Base-by-base conservation (phyloP, 2,329 filamentous ascomycete genomes). In the Bertia moriformis region DNA sequence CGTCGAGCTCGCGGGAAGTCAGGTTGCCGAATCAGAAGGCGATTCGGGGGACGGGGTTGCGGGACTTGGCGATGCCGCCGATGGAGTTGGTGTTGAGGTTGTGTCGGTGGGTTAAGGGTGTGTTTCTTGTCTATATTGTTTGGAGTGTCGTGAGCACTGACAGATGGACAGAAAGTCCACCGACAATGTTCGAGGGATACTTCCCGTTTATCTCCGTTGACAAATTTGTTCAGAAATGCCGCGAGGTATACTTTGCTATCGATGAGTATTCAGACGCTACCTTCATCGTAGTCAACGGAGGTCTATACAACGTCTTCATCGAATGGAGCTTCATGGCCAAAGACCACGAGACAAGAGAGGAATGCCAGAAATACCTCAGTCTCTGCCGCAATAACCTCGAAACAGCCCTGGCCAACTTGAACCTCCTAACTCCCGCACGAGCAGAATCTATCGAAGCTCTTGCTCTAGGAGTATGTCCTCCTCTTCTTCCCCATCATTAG, bases 371-470 rank as follows among this genome's bases (percentile, higher is more conserved):
- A 3, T 60, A 61, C 39, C 53, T 59, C 37, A 49, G 56, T 27
- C 51, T 62, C 42, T 67, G 65, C 42, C 60, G 62, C 32, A 55
- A 59, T 39, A 71, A 71, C 41, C 49, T 71, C 15, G 67, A 71
- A 48, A 69, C 65, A 10, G 60, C 60, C 3, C 51, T 71, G 1
- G 59, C 62, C 19, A 65, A 67, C 45, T 57, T 78, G 40, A 67
- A 68, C 12, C 55, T 80, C 18, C 62, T 78, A 45, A 57, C 77
- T 48, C 67, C 73, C 1, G 62, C 71, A 18, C 70, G 59, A 19
- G 52, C 63, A 27, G 64, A 69, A 57, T 77, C 68, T 33, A 63
- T 78, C 17, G 65, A 75, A 44, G 71, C 74, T 7, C 57, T 81
- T 3, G 48, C 71, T n/a, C 54, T 78, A 4, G 73, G 68, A 1